Evolutionary conservation across 768 basidiomycete species (phyloP).

Genomic region (Lentinula sp.): DNA sequence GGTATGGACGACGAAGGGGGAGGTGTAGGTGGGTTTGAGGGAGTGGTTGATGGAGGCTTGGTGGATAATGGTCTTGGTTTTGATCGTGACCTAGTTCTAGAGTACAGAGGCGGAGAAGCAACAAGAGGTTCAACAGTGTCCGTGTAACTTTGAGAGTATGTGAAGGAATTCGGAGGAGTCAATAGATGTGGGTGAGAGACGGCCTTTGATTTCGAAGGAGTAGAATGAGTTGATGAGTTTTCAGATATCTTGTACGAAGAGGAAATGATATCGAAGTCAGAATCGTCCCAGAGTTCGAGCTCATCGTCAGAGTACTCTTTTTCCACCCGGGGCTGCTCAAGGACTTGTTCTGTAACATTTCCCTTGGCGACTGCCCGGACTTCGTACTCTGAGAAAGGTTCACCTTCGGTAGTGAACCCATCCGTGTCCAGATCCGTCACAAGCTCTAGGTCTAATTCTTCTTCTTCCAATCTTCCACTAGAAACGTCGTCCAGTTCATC

Average conservation of each 20-base stretch:
- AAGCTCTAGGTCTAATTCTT: neutral
- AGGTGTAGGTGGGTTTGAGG: neutral
- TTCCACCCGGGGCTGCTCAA: neutral
- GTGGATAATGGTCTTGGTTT: neutral
- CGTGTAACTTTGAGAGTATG: conserved; percentile 15
- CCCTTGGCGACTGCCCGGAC: neutral
- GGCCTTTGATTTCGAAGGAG: conserved; percentile 4
- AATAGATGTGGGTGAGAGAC: conserved; percentile 24
- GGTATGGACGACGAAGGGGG: no score
- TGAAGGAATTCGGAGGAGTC: conserved; percentile 35
- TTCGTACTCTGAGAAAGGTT: neutral
- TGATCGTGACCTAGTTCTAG: conserved; percentile 1
- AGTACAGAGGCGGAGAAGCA: conserved; percentile 13
- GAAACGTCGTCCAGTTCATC: conserved; percentile 31
- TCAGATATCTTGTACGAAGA: neutral
- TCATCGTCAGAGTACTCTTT: conserved; percentile 22
- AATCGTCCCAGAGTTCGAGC: conserved; percentile 32
- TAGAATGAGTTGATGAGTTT: neutral
- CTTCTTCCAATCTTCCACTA: conserved; percentile 9
- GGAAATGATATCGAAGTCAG: conserved; percentile 35
- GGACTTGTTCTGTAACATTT: neutral
- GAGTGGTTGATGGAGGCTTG: neutral
- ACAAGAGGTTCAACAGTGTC: neutral
- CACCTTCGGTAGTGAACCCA: conserved; percentile 1
- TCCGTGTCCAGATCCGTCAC: conserved; percentile 1